Evolutionary conservation across 192 early-diverging fungal species (phyloP).

Genomic region (Martensiomyces pterosporus): DNA sequence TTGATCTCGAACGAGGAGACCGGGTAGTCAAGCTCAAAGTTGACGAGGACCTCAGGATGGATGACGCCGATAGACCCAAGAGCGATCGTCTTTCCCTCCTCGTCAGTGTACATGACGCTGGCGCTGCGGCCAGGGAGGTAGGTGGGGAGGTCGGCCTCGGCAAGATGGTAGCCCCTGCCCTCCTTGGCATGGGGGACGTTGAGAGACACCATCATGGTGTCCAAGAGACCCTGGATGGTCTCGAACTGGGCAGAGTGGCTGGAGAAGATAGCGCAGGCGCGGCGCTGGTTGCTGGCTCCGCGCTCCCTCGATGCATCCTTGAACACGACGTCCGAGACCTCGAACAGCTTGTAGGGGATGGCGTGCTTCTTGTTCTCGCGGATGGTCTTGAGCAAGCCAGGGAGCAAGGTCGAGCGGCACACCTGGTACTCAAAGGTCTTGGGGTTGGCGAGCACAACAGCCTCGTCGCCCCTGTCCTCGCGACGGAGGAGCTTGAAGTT

Average conservation of each 20-base stretch:
- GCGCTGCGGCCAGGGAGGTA: slow-evolving; percentile 92
- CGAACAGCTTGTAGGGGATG: slow-evolving; percentile 91
- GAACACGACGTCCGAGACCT: slow-evolving; percentile 90
- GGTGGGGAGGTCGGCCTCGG: slow-evolving; percentile 54
- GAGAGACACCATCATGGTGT: slow-evolving; percentile 84
- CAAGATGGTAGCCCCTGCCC: slow-evolving; percentile 34
- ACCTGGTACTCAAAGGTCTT: slow-evolving; percentile 90
- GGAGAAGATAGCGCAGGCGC: slow-evolving; percentile 79
- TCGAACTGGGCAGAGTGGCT: slow-evolving; percentile 69
- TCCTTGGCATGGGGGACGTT: slow-evolving; percentile 10
- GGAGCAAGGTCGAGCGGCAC: slow-evolving; percentile 86
- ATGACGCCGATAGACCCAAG: slow-evolving; percentile 90
- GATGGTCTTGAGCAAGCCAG: slow-evolving; percentile 91
- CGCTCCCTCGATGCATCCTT: slow-evolving; percentile 80
- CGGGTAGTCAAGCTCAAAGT: slow-evolving; percentile 83
- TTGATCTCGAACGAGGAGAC: slow-evolving; percentile 90
- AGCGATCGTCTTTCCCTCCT: slow-evolving; percentile 41
- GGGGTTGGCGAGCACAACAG: slow-evolving; percentile 87
- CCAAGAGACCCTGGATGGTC: slow-evolving; percentile 87
- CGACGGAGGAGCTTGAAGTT: slow-evolving; percentile 87
- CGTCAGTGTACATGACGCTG: slow-evolving; percentile 63
- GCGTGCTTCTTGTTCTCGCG: slow-evolving; percentile 81
- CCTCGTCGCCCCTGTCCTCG: slow-evolving; percentile 71
- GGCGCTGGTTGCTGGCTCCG: slow-evolving; percentile 83
- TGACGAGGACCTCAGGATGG: slow-evolving; percentile 83